Evolutionary conservation across 257 asterid species (phyloP), one percentile per base, ranked within the genome.

Genomic region (Ilex asprella): DNA sequence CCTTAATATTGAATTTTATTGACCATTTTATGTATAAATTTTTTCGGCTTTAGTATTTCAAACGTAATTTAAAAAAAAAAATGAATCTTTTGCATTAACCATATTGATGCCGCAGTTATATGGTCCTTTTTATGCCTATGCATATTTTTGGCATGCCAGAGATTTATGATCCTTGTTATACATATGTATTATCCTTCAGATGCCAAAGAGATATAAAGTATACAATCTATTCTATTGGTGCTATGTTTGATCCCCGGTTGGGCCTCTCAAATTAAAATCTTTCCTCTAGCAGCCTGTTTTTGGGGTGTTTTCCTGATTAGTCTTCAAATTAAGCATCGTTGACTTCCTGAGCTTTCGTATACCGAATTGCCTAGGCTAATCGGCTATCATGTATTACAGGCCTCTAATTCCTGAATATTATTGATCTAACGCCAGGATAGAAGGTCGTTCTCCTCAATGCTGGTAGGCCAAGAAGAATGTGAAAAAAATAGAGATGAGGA

Each of bases 391-490:
- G 30, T 21, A 39, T 39, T 5, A 2, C 43, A 7, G 3, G 27
- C 4, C 52, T 43, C 49, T 27, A 32, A 60, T 60, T 16, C 46
- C 16, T 16, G 39, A 27, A 54, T 47, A 27, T 55, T 49, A 16
- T 41, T 30, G 39, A 30, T 62, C 57, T 56, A 35, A 14, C 57
- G 57, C 43, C 71, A 78, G 83, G 73, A 65, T 50, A 64, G 70
- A 65, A 65, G 60, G 66, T 41, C 67, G 35, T 70, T 78, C 62
- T 70, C 78, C 39, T 64, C 63, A 58, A 21, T 63, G 41, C 52
- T 74, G 56, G 73, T 54, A 59, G 70, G 55, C 49, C 61, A 67
- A 50, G 75, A 65, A 31, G 52, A 66, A 58, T 59, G 66, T 58
- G 50, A 51, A 12, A 32, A 46, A 12, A 52, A 11, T 3, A 52